A percentile compares a stretch with the other conserved stretches of the same genome.
Conservation (phyloP, 1,284 basidiomycete genomes). For the Acaromyces ingoldii region DNA sequence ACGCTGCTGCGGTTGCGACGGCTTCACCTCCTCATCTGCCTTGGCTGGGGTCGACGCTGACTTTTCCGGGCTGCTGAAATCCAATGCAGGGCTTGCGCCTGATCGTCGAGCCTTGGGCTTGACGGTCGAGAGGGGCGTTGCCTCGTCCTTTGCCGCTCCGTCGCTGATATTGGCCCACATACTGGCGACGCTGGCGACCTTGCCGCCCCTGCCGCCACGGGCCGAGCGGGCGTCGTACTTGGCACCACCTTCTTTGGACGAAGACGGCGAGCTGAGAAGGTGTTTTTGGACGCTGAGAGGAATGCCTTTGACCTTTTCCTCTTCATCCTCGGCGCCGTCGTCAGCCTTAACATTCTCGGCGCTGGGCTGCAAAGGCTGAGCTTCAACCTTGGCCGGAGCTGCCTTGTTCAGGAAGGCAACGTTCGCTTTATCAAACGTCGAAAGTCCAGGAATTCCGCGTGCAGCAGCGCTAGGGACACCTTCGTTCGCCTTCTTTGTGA, state of each 20-base stretch:
- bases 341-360: background rate
- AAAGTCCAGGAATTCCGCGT: too few relatives aligned
- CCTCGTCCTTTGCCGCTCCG: conserved; percentile 3
- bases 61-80: conserved; percentile 41
- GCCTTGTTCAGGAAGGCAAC: too few relatives aligned
- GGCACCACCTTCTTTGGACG: background rate
- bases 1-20: too few relatives aligned
- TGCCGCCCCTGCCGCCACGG: conserved; percentile 69
- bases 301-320: background rate
- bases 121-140: conserved; percentile 11
- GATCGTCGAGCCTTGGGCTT: conserved; percentile 31
- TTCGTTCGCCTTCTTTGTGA: background rate
- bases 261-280: too few relatives aligned
- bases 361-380: too few relatives aligned
- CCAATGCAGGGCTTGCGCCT: conserved; percentile 27
- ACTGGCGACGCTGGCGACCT: conserved; percentile 66
- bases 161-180: conserved; percentile 60
- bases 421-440: too few relatives aligned
- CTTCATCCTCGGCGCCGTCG: background rate
- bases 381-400: too few relatives aligned
- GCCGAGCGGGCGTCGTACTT: conserved; percentile 55
- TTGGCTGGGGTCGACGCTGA: too few relatives aligned
- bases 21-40: conserved; percentile 8
- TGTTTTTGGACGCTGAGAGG: background rate
- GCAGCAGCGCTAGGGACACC: background rate